Evolutionary conservation across 345 rosid genomes (phyloP), one percentile per base, ranked within the genome.

Genomic region (Eucalyptus polybractea): DNA sequence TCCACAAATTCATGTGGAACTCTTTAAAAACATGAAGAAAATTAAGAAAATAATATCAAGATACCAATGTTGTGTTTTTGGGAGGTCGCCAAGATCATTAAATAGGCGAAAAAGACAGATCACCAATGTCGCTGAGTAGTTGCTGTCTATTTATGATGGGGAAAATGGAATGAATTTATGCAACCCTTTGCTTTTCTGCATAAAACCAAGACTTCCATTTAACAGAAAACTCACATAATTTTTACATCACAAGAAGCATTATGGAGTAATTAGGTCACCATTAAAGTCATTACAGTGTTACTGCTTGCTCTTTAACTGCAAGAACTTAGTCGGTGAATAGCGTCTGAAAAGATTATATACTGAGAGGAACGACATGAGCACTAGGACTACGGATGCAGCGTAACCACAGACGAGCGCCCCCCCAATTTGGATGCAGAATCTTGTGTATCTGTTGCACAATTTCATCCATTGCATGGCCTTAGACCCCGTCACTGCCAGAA

Each of bases 371-470:
- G 99, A 93, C 33, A 91, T 53, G 50, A 89, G 44, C 33, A 44
- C 76, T 95, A 95, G 89, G 7, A 94, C 89, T 60, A 87, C 27
- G 50, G 19, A 93, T 0, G 95, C 95, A 1, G 88, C 33, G 50
- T 89, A 93, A 88, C 93, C 92, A 53, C 92, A 92, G 80, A 89
- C 1, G 44, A 97, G 60, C 13, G 94, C 94, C 19, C 95, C 94
- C 5, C 97, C 98, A 2, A 92, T 88, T 90, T 95, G 97, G 91
- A 92, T 37, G 91, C 99, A 97, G 91, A 94, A 97, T 91, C 95
- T 94, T 19, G 95, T 93, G 89, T 83, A 97, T 80, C 89, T 94
- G 89, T 81, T 69, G 93, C 98, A 96, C 96, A 96, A 93, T 86
- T 94, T 94, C 95, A 92, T 90, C 99, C 99, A 97, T 69, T 95